phyloP scores from a whole-genome alignment of 169 alveolate species.

The Babesia gibsoni region DNA sequence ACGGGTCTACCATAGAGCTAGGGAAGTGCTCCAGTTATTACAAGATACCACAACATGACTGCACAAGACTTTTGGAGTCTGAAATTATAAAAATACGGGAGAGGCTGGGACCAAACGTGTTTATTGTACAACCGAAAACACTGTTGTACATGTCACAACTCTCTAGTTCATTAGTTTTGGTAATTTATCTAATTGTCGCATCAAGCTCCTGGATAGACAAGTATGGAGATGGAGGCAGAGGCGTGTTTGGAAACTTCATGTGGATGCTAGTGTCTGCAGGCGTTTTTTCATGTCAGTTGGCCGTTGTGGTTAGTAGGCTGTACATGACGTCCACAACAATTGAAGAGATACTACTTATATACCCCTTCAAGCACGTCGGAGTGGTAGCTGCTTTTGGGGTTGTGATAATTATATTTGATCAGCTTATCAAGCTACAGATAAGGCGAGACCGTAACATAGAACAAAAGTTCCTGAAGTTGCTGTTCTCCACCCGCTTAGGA shows the following conservation, averaged over 20 bases:
- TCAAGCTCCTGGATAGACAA: conserved; percentile 59
- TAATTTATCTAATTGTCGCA: conserved; percentile 20
- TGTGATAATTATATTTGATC: conserved; percentile 35
- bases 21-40: background rate
- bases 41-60: background rate
- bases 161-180: conserved; percentile 27
- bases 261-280: conserved; percentile 27
- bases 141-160: conserved; percentile 14
- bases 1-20: background rate
- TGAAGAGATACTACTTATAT: background rate
- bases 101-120: background rate
- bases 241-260: conserved; percentile 14
- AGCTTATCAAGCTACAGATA: conserved; percentile 30
- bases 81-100: background rate
- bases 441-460: conserved; percentile 41
- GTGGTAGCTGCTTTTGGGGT: conserved; percentile 15
- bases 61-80: background rate
- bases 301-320: background rate
- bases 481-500: conserved; percentile 62
- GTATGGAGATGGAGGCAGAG: conserved; percentile 13
- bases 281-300: conserved; percentile 9
- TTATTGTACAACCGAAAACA: background rate
- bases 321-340: background rate
- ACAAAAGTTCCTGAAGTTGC: conserved; percentile 62
- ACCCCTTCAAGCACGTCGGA: background rate